phyloP scores from a whole-genome alignment of 2,329 filamentous ascomycete species.

The Claviceps sp. region DNA sequence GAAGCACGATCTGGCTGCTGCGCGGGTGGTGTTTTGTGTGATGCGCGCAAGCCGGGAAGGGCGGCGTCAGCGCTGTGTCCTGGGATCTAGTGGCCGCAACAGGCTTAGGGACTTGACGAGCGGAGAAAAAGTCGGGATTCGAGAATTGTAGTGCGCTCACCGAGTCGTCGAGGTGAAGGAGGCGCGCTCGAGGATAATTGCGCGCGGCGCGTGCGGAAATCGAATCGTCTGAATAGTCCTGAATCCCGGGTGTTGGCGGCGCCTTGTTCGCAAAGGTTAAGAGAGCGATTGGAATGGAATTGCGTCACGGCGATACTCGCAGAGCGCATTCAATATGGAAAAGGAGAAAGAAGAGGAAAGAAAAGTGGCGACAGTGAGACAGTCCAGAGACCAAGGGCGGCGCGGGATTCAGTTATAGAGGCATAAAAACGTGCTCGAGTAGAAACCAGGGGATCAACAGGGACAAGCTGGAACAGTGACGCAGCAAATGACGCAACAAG shows the following conservation, averaged over 20 bases:
- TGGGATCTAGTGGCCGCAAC: not conserved
- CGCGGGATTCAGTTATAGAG: constrained; percentile 3
- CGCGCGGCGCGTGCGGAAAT: not conserved
- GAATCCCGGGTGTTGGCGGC: not conserved
- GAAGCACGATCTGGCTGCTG: constrained; percentile 1
- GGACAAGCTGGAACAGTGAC: not conserved
- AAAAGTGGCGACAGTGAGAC: constrained; percentile 7
- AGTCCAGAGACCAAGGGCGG: constrained; percentile 4
- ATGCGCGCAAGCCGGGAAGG: not conserved
- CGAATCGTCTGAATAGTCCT: not conserved
- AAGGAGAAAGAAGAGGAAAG: not conserved
- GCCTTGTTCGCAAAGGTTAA: not conserved
- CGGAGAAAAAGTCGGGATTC: not conserved
- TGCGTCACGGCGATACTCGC: not conserved
- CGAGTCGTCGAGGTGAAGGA: not conserved
- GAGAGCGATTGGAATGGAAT: not conserved
- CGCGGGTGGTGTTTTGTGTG: constrained; percentile 5
- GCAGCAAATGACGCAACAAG: not conserved
- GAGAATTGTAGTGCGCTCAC: not conserved
- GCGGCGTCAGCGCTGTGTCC: not conserved
- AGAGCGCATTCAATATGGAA: not conserved
- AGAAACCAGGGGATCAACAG: not conserved
- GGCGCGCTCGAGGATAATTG: not conserved
- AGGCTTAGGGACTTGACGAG: not conserved
- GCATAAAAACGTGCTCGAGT: not conserved